phyloP scores from a whole-genome alignment of 2,329 filamentous ascomycete species.

The Setomelanomma holmii region DNA sequence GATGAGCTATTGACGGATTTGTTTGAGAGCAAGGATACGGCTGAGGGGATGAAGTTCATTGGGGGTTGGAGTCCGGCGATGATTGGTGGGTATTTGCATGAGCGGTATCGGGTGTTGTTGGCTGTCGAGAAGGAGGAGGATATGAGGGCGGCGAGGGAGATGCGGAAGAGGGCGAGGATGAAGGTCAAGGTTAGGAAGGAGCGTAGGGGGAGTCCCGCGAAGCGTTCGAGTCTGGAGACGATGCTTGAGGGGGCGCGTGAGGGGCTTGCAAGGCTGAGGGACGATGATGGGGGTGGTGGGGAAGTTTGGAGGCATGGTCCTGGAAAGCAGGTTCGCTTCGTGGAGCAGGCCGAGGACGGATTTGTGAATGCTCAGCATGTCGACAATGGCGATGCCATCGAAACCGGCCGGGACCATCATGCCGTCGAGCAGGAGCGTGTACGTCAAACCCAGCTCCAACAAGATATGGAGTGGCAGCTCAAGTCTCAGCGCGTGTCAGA shows the following conservation, averaged over 20 bases:
- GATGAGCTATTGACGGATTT: constrained; percentile 23
- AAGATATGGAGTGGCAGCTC: constrained; percentile 24
- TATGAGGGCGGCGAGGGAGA: constrained; percentile 6
- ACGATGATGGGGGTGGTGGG: background rate
- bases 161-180: constrained; percentile 11
- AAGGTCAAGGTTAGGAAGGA: constrained; percentile 4
- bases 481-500: constrained; percentile 27
- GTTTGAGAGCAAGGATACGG: constrained; percentile 10
- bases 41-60: constrained; percentile 32
- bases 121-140: constrained; percentile 25
- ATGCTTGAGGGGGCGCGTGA: constrained; percentile 4
- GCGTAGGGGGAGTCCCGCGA: constrained; percentile 1
- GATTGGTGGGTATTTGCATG: constrained; percentile 32
- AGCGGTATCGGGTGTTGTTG: constrained; percentile 37
- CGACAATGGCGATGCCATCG: background rate
- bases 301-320: background rate
- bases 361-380: background rate
- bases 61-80: constrained; percentile 31
- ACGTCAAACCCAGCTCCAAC: constrained; percentile 3
- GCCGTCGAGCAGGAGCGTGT: background rate
- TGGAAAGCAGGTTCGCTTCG: background rate
- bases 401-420: background rate
- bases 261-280: background rate
- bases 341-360: background rate
- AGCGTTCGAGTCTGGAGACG: constrained; percentile 5